These are phyloP conservation scores for Parietichytrium sp. DNA, from an alignment of 108 stramenopile species.

Conservation along the genomic window DNA sequence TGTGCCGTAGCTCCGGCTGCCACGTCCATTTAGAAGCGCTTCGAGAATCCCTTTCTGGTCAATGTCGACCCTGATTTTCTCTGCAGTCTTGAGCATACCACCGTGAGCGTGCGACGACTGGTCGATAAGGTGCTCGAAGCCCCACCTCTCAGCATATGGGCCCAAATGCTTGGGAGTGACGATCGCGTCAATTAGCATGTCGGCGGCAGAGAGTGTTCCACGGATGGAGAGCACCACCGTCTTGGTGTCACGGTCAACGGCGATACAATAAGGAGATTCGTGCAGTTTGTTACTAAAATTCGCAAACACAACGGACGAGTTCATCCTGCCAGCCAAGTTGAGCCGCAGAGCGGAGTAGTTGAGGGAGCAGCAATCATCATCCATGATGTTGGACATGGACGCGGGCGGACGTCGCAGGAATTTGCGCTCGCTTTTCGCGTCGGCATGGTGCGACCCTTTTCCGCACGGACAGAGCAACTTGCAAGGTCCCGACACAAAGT, in stretches of 20 bases:
- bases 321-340: neutral
- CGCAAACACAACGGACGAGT: constrained; percentile 41
- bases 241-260: constrained; percentile 52
- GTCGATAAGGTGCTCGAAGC: constrained; percentile 38
- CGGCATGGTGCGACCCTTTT: neutral
- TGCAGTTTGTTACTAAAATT: constrained; percentile 44
- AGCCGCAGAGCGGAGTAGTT: neutral
- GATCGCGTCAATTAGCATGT: constrained; percentile 56
- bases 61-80: constrained; percentile 46
- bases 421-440: neutral
- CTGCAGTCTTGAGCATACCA: constrained; percentile 47
- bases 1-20: no score
- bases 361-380: constrained; percentile 10
- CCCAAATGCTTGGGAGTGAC: constrained; percentile 52
- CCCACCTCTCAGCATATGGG: constrained; percentile 40
- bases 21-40: neutral
- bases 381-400: neutral
- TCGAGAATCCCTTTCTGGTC: neutral
- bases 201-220: constrained; percentile 59
- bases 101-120: constrained; percentile 44
- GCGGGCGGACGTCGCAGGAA: neutral
- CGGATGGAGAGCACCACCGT: constrained; percentile 56
- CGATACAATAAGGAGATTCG: constrained; percentile 52
- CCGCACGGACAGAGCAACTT: constrained; percentile 55
- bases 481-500: constrained; percentile 72